Conservation (phyloP, 805 yeast genomes). For the Saccharomycopsis schoenii region DNA sequence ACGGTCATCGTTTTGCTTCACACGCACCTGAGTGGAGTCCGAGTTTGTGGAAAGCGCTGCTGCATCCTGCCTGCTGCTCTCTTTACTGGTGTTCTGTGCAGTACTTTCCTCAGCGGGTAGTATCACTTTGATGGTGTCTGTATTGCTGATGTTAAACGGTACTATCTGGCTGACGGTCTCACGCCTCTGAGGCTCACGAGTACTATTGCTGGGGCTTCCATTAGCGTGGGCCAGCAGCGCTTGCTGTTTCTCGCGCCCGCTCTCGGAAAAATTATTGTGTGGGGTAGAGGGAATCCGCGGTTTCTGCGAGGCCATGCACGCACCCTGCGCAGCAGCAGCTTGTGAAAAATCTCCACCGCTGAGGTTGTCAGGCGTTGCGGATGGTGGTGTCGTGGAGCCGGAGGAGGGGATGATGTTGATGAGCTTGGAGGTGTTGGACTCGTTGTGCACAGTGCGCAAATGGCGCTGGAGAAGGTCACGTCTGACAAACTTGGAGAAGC, state of each 20-base stretch:
- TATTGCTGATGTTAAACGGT: neutral
- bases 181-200: no score
- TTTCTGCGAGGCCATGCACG: neutral
- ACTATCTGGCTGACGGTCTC: neutral
- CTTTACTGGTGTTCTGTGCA: no score
- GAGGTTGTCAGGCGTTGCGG: neutral
- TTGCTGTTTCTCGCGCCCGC: neutral
- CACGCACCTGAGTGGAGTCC: no score
- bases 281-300: neutral
- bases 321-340: neutral
- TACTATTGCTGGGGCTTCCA: no score
- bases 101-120: neutral
- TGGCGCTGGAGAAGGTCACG: constrained; percentile 71
- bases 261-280: neutral
- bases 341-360: neutral
- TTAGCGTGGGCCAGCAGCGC: no score
- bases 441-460: constrained; percentile 60
- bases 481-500: constrained; percentile 66
- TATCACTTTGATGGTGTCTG: neutral
- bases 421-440: constrained; percentile 12
- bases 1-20: no score
- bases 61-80: no score
- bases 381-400: neutral
- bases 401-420: constrained; percentile 5
- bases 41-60: no score